Conservation (phyloP, 371 early-diverging fungal species). For the Lichtheimia hyalospora region DNA sequence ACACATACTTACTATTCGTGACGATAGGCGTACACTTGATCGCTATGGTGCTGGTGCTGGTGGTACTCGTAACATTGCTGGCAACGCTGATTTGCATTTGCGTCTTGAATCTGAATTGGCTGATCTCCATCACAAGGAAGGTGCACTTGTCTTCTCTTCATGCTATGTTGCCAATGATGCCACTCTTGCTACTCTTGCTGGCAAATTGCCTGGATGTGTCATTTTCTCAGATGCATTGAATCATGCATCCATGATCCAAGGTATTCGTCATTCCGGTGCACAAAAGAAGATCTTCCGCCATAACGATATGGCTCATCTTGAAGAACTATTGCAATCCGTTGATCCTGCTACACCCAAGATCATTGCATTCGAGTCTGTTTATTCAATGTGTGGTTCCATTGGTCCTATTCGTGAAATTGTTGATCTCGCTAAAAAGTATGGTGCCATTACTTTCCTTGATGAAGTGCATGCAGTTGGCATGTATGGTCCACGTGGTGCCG, state of each 20-base stretch:
- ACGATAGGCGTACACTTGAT: conserved; percentile 74
- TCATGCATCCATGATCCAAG: conserved; percentile 99
- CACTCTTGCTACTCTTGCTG: conserved; percentile 88
- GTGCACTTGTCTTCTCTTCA: conserved; percentile 96
- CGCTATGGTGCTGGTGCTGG: conserved; percentile 98
- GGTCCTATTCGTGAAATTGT: conserved; percentile 95
- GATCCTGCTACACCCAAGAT: conserved; percentile 90
- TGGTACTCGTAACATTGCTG: conserved; percentile 99
- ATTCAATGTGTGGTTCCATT: conserved; percentile 97
- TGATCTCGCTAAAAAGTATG: conserved; percentile 93
- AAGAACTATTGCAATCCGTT: conserved; percentile 75
- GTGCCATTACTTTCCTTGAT: conserved; percentile 97
- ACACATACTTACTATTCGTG: background rate
- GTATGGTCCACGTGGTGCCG: conserved; percentile 96
- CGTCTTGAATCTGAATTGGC: conserved; percentile 93
- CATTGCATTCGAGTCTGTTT: conserved; percentile 97
- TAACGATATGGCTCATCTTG: conserved; percentile 92
- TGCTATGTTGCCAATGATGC: conserved; percentile 99
- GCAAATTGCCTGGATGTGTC: conserved; percentile 90
- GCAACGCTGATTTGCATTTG: conserved; percentile 94
- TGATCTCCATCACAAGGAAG: conserved; percentile 86
- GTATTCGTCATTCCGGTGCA: conserved; percentile 92
- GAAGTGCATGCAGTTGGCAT: conserved; percentile 99
- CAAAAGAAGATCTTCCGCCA: conserved; percentile 92
- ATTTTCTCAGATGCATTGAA: conserved; percentile 94